phyloP scores from a whole-genome alignment of 2,329 filamentous ascomycete genomes.

The Ciborinia camelliae region DNA sequence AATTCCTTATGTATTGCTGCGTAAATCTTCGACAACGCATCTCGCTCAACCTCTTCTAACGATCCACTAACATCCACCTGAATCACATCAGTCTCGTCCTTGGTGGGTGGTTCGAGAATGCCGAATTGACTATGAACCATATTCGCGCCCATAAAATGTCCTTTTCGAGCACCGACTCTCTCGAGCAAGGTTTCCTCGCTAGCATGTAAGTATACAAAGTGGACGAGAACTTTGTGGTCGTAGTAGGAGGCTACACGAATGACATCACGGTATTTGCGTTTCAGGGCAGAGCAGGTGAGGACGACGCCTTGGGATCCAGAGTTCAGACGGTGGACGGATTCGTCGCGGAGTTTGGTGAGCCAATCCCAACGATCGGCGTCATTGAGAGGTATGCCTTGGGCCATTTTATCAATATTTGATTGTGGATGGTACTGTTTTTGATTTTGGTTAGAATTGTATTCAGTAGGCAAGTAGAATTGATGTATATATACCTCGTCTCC shows the following conservation, averaged over 20 bases:
- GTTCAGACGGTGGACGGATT: constrained; percentile 53
- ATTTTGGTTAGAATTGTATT: constrained; percentile 12
- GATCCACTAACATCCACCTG: constrained; percentile 64
- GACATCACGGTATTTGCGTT: constrained; percentile 94
- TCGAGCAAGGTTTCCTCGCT: constrained; percentile 70
- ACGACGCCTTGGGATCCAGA: constrained; percentile 71
- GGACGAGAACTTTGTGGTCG: constrained; percentile 68
- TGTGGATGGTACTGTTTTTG: constrained; percentile 63
- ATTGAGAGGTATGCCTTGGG: constrained; percentile 74
- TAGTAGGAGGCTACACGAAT: constrained; percentile 79
- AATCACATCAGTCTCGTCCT: constrained; percentile 69
- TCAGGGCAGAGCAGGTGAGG: constrained; percentile 91
- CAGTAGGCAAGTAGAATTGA: neutral
- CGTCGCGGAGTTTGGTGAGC: constrained; percentile 75
- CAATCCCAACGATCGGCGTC: constrained; percentile 98
- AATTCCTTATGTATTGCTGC: constrained; percentile 25
- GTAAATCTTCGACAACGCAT: constrained; percentile 55
- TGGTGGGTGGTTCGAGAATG: constrained; percentile 75
- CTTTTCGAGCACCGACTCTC: constrained; percentile 70
- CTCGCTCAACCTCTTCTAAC: constrained; percentile 56
- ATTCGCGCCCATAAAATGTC: constrained; percentile 91
- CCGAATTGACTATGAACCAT: constrained; percentile 95
- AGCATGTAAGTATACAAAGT: constrained; percentile 89
- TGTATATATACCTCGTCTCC: constrained; percentile 66
- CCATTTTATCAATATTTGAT: constrained; percentile 90